Evolutionary conservation across 805 yeast species (phyloP), one percentile per base, ranked within the genome.

Genomic region (Scheffersomyces coipomensis): DNA sequence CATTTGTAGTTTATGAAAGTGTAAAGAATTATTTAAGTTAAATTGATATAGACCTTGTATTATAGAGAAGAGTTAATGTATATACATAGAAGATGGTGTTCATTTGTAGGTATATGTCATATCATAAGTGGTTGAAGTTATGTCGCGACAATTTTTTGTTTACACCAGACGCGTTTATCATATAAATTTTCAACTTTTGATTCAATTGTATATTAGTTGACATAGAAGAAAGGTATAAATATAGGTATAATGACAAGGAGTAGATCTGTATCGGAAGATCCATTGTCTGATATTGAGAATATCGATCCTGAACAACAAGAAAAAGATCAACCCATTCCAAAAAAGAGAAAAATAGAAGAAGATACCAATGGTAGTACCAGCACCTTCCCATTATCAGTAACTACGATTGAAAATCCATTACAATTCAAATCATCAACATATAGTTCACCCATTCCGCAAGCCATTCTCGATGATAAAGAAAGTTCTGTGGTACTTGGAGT

Each of bases 1-100:
- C 98, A 0, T 88, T 93, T 56, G 70, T 85, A 4, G 85, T 85
- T 4, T 93, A 93, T 53, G 99, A 93, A 56, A 69, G 75, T 29
- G 66, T 78, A 12, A 61, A 55, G 48, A 49, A 42, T 33, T 33
- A 35, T 38, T 32, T 39, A 21, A 27, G 30, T 27, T 27, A n/a
- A 25, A n/a, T 25, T 8, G 5, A 12, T 25, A 25, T 25, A 25
- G n/a, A n/a, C n/a, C n/a, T n/a, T n/a, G n/a, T n/a, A n/a, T n/a
- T n/a, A n/a, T n/a, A n/a, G n/a, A n/a, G n/a, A n/a, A n/a, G n/a
- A n/a, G n/a, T n/a, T n/a, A n/a, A n/a, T n/a, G n/a, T n/a, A n/a
- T n/a, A n/a, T n/a, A n/a, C n/a, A n/a, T n/a, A n/a, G n/a, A n/a
- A n/a, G n/a, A n/a, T n/a, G n/a, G n/a, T n/a, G n/a, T n/a, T n/a